Percentiles rank a stretch among this genome's conserved stretches.
Conservation (phyloP, 2,329 filamentous ascomycete species). For the Exophiala sideris region DNA sequence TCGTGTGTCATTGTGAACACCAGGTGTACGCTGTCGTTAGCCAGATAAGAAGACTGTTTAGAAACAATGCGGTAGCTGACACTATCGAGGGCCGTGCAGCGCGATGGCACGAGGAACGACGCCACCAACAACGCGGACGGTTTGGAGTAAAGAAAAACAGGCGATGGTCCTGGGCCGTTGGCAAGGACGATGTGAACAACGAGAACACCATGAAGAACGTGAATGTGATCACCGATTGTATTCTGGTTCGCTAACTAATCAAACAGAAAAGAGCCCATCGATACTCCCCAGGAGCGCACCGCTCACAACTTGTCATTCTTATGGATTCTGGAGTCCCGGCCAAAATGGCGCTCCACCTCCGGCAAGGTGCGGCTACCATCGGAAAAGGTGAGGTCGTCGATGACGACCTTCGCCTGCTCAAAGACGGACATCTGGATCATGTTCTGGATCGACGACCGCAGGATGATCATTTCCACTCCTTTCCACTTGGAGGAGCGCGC, state of each 20-base stretch:
- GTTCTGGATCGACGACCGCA: constrained; percentile 47
- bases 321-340: constrained; percentile 22
- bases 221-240: not conserved
- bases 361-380: constrained; percentile 26
- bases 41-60: no score
- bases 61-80: no score
- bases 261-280: not conserved
- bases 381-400: constrained; percentile 38
- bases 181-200: not conserved
- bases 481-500: constrained; percentile 47
- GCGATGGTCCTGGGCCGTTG: not conserved
- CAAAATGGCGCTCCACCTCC: constrained; percentile 27
- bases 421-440: constrained; percentile 48
- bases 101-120: no score
- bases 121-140: not conserved
- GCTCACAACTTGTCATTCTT: constrained; percentile 22
- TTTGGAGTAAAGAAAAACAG: no score
- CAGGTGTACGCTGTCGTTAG: no score
- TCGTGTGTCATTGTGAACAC: no score
- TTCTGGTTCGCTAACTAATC: not conserved
- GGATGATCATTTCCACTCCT: constrained; percentile 46
- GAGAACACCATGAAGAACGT: not conserved
- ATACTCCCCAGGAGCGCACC: not conserved
- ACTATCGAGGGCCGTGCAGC: no score
- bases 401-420: constrained; percentile 44